Percentiles rank a stretch among this genome's conserved stretches.
phyloP scores from a whole-genome alignment of 2,329 filamentous ascomycete species.

The Exophiala calicioides region DNA sequence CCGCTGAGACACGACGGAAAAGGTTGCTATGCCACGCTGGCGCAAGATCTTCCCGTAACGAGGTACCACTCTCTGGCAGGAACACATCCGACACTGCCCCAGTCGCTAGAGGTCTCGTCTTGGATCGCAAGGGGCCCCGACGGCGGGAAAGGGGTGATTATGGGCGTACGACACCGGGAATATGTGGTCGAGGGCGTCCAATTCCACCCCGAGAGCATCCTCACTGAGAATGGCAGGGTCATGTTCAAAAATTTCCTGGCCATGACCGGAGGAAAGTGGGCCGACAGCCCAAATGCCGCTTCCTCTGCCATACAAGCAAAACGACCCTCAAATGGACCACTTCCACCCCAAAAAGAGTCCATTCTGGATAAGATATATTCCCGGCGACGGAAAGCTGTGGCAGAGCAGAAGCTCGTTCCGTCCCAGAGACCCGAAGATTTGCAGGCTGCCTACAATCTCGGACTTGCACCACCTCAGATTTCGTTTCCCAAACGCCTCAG shows the following conservation, averaged over 20 bases:
- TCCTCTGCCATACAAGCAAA: slow-evolving; percentile 28
- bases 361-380: slow-evolving; percentile 91
- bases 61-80: slow-evolving; percentile 95
- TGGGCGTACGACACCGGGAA: slow-evolving; percentile 93
- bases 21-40: slow-evolving; percentile 83
- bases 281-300: slow-evolving; percentile 31
- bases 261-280: slow-evolving; percentile 88
- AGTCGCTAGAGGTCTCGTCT: slow-evolving; percentile 84
- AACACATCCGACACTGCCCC: slow-evolving; percentile 81
- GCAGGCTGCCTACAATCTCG: slow-evolving; percentile 81
- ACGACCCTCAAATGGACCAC: slow-evolving; percentile 26
- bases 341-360: slow-evolving; percentile 66
- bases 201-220: slow-evolving; percentile 95
- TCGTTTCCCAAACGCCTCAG: slow-evolving; percentile 76
- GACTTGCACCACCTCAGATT: slow-evolving; percentile 79
- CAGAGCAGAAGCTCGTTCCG: slow-evolving; percentile 78
- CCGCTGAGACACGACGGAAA: slow-evolving; percentile 83
- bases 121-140: slow-evolving; percentile 78
- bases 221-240: slow-evolving; percentile 80
- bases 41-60: slow-evolving; percentile 81
- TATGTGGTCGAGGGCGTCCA: slow-evolving; percentile 93
- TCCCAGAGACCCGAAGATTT: slow-evolving; percentile 82
- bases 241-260: slow-evolving; percentile 93
- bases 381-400: slow-evolving; percentile 73
- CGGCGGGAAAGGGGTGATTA: slow-evolving; percentile 81